A percentile compares a stretch with the other conserved stretches of the same genome.
phyloP scores from a whole-genome alignment of 495 filamentous ascomycete species.

The Penicillium flavigenum region DNA sequence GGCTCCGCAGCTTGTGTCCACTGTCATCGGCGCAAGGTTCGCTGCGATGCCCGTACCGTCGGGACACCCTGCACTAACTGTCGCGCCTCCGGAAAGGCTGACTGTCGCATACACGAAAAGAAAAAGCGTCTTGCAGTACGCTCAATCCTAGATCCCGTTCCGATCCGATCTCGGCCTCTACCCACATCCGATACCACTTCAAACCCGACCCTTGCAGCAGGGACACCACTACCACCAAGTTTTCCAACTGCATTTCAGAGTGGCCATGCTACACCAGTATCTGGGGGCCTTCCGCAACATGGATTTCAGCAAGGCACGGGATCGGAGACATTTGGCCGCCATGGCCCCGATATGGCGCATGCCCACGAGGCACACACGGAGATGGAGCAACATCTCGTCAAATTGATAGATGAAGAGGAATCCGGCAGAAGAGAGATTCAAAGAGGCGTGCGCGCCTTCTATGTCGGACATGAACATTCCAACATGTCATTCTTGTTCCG shows the following conservation, averaged over 20 bases:
- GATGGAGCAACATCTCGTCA: slow-evolving; percentile 47
- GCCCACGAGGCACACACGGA: slow-evolving; percentile 38
- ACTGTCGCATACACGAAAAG: slow-evolving; percentile 52
- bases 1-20: slow-evolving; percentile 48
- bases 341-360: slow-evolving; percentile 32
- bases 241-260: slow-evolving; percentile 35
- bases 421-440: slow-evolving; percentile 44
- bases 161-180: slow-evolving; percentile 48
- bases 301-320: slow-evolving; percentile 23
- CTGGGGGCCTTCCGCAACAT: slow-evolving; percentile 26
- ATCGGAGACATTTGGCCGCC: slow-evolving; percentile 30
- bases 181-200: slow-evolving; percentile 28
- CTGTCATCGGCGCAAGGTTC: slow-evolving; percentile 51
- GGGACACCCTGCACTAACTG: slow-evolving; percentile 50
- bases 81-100: slow-evolving; percentile 44
- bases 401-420: slow-evolving; percentile 48
- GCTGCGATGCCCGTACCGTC: slow-evolving; percentile 48
- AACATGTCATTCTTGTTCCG: slow-evolving; percentile 55
- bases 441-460: slow-evolving; percentile 48
- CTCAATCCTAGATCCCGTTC: slow-evolving; percentile 49
- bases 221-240: slow-evolving; percentile 27
- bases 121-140: slow-evolving; percentile 47
- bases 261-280: slow-evolving; percentile 22
- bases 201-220: slow-evolving; percentile 26
- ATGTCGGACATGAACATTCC: slow-evolving; percentile 50